Evolutionary conservation across 352 stramenopile genomes (phyloP).

Genomic region (Phytophthora pluvialis): DNA sequence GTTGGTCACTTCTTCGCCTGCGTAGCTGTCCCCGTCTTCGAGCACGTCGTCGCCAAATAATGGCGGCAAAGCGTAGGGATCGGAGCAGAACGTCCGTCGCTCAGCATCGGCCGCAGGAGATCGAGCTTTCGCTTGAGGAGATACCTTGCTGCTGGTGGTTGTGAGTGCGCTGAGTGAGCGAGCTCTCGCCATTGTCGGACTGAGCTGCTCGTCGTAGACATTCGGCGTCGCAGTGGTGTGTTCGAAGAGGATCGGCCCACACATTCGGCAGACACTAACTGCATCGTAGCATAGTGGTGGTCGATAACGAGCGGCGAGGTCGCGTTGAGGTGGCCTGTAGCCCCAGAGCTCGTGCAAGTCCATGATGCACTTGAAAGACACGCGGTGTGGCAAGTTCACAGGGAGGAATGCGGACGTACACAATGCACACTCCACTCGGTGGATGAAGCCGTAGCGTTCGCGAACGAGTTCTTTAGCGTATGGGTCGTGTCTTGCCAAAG

Average conservation of each 20-base stretch:
- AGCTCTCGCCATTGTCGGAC: conserved; percentile 15
- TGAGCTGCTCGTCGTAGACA: conserved; percentile 23
- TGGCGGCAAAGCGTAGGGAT: conserved; percentile 71
- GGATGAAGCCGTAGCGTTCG: conserved; percentile 66
- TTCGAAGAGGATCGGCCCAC: conserved; percentile 70
- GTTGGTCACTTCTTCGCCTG: conserved; percentile 19
- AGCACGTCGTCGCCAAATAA: conserved; percentile 67
- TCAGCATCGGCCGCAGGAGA: conserved; percentile 15
- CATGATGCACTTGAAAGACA: conserved; percentile 84
- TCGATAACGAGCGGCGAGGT: conserved; percentile 56
- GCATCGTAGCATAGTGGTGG: conserved; percentile 75
- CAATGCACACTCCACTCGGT: conserved; percentile 67
- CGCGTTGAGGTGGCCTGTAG: conserved; percentile 55
- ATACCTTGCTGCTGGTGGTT: conserved; percentile 11
- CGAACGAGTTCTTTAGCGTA: conserved; percentile 60
- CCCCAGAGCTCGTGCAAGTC: conserved; percentile 69
- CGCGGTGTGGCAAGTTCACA: conserved; percentile 68
- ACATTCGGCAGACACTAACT: conserved; percentile 77
- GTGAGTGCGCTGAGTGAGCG: conserved; percentile 21
- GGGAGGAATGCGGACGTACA: conserved; percentile 62
- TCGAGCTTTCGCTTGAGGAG: conserved; percentile 26
- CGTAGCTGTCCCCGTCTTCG: conserved; percentile 45
- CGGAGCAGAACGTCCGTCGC: conserved; percentile 45
- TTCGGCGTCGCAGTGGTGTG: conserved; percentile 41
- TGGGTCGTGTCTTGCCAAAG: conserved; percentile 43